Evolutionary conservation across 2,329 filamentous ascomycete species (phyloP), one percentile per base, ranked within the genome.

Genomic region (Pseudocercospora crystallina): DNA sequence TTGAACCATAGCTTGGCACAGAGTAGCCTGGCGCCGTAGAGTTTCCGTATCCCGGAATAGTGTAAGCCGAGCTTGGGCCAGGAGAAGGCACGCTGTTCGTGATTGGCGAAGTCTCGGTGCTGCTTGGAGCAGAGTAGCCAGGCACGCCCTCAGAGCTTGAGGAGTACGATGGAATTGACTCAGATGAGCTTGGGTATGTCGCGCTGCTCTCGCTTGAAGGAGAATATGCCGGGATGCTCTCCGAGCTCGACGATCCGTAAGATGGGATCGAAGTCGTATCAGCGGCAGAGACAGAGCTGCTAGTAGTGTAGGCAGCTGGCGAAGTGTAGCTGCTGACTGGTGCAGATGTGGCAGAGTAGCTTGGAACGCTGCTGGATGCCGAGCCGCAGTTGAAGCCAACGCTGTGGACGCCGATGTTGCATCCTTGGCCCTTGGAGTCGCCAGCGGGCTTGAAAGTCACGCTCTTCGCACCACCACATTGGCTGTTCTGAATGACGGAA

Each of bases 391-490:
- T 82, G 72, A 92, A 95, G 61, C 76, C 79, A 63, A 95, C 82
- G 67, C 78, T 80, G 73, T 88, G 86, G 63, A 94, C 81, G 63
- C 84, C 83, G 63, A 95, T 79, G 62, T 80, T 79, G 76, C 89
- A 94, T 2, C 60, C 61, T 44, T 61, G 60, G 46, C 61, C 56
- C 13, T 58, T 57, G 30, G 41, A 53, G 41, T 58, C 56, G 31
- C 55, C 59, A 56, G 69, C 71, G 46, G 78, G 71, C 58, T 78
- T 74, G 68, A 96, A 84, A 47, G 81, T 84, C 55, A 96, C 90
- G 51, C 83, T 84, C 68, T 80, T 89, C 59, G 92, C 91, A 72
- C 91, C 91, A 81, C 90, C 92, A 70, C 92, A 97, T 79, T 96
- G 90, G 54, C 77, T 82, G 81, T 96, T 96, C 73, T 82, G 74